Evolutionary conservation across 2,329 filamentous ascomycete genomes (phyloP).

Genomic region (Dryadomyces quercus-mongolicae): DNA sequence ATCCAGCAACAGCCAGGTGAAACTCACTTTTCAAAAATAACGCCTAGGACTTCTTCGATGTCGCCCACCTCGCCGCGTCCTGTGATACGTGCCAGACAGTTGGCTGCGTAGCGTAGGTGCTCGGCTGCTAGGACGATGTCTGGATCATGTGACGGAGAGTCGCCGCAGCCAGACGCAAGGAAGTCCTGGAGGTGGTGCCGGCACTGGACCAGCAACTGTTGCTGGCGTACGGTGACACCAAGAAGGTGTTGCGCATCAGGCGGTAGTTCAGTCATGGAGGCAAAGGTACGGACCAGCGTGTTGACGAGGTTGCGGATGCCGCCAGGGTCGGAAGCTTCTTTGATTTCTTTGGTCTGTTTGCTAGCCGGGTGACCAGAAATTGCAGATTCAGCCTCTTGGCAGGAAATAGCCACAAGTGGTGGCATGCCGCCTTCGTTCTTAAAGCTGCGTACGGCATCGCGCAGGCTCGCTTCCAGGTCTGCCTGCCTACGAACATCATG

Average conservation of each 20-base stretch:
- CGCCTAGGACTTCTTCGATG: slow-evolving; percentile 88
- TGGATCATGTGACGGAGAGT: slow-evolving; percentile 24
- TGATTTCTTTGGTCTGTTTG: no score
- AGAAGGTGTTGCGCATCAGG: slow-evolving; percentile 70
- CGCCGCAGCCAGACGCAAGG: slow-evolving; percentile 27
- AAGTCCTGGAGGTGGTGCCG: slow-evolving; percentile 62
- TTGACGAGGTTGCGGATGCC: slow-evolving; percentile 58
- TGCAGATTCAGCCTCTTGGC: slow-evolving; percentile 2
- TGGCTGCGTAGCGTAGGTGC: slow-evolving; percentile 68
- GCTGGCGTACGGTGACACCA: slow-evolving; percentile 82
- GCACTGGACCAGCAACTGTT: slow-evolving; percentile 66
- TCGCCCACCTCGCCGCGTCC: slow-evolving; percentile 76
- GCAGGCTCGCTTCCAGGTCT: slow-evolving; percentile 20
- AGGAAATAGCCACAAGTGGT: slow-evolving; percentile 3
- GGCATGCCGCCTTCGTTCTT: neutral
- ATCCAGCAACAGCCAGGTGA: neutral
- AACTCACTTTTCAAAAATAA: slow-evolving; percentile 92
- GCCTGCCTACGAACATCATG: slow-evolving; percentile 23
- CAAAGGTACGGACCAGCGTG: slow-evolving; percentile 60
- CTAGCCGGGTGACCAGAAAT: neutral
- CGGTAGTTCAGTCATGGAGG: slow-evolving; percentile 56
- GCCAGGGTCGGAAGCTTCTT: slow-evolving; percentile 35
- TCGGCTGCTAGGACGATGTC: slow-evolving; percentile 90
- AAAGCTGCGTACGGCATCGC: slow-evolving; percentile 11
- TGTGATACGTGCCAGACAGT: slow-evolving; percentile 74